Base-by-base conservation (phyloP, 768 basidiomycete species). In the Boletales sp. region DNA sequence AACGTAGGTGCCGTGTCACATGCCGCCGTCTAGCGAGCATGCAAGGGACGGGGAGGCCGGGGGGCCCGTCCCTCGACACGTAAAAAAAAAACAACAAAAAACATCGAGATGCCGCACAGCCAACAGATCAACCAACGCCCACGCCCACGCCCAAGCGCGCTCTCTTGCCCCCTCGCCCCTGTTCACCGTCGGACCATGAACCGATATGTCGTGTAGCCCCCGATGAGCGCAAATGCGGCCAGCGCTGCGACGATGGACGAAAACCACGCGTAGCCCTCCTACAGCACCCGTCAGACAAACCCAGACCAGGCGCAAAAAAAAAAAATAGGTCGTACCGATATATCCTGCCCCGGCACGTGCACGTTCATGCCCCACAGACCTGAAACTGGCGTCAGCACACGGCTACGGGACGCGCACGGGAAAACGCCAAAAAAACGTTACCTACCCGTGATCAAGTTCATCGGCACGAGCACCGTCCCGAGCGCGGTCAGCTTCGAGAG, bases 321-420 rank as follows among this genome's bases (percentile, higher is more conserved):
- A 15, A 43, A 15, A 2, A 17, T 48, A 28, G 5, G 25, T 6
- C 64, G 44, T 36, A 81, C 84, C 12, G 49, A 13, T 10, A 79
- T 67, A 44, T 80, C 83, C 63, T 96, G 78, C 0, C 94, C 94
- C 0, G 96, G 96, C 1, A 99, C 96, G 57, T 89, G 88, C 0
- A 98, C 94, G 73, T 98, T 99, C 95, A 97, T 98, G 12, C 95
- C 94, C 94, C 93, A 95, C 13, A 96, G 71, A 77, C 90, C 86
- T 84, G 49, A 14, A 12, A 7, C 15, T 7, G 15, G 12, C 8
- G 12, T 34, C 34, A 34, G 34, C 15, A 21, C 21, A 4, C 21
- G 21, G 4, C 21, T 2, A 21, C 21, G 21, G 21, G 33, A 10
- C 33, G 9, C 33, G 33, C 14, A 6, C 7, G 36, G 25, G 21